Percentiles rank a stretch among this genome's conserved stretches.
phyloP scores from a whole-genome alignment of 768 basidiomycete genomes.

The Leccinum arenicola region DNA sequence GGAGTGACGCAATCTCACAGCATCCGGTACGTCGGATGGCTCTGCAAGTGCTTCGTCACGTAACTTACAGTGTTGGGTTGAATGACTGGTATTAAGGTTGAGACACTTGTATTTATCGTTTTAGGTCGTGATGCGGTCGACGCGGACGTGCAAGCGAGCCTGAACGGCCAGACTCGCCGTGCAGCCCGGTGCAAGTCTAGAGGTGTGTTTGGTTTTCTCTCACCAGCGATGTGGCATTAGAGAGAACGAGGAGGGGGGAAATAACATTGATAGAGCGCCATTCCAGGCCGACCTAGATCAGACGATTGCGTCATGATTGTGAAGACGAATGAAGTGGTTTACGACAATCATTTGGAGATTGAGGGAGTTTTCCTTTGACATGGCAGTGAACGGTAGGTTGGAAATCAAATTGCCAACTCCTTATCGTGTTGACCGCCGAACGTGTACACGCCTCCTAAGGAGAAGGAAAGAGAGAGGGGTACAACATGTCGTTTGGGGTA shows the following conservation, averaged over 20 bases:
- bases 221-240: conserved; percentile 16
- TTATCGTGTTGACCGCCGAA: conserved; percentile 3
- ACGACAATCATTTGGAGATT: conserved; percentile 21
- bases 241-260: conserved; percentile 2
- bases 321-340: conserved; percentile 13
- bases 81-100: not conserved
- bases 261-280: not conserved
- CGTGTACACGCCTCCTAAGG: not conserved
- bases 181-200: not conserved
- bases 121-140: not conserved
- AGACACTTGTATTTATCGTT: not conserved
- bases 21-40: not conserved
- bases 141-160: not conserved
- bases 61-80: not conserved
- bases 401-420: conserved; percentile 12
- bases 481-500: not conserved
- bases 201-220: not conserved
- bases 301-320: conserved; percentile 11
- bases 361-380: conserved; percentile 8
- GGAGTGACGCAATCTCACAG: not conserved
- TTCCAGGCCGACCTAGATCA: conserved; percentile 1
- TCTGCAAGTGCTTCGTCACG: not conserved
- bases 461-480: not conserved
- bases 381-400: not conserved
- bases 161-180: not conserved